Evolutionary conservation across 225 moss, liverwort and hornwort species (phyloP), one percentile per base, ranked within the genome.

Genomic region (Pseudoscleropodium purum): DNA sequence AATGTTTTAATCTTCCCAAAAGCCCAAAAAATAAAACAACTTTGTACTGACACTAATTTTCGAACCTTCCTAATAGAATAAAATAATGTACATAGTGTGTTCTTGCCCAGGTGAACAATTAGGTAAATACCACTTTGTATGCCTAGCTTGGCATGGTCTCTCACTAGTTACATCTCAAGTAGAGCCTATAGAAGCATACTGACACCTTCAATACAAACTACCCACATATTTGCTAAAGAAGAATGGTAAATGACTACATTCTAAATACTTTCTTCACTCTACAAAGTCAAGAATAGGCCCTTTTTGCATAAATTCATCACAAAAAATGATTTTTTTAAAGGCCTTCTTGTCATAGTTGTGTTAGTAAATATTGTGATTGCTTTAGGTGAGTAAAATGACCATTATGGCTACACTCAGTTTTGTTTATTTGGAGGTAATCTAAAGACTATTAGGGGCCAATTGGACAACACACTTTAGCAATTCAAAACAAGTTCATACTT

Each of bases 261-360:
- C 6, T 6, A 75, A 0, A 47, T 33, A 11, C 7, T 49, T 19
- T 49, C 0, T 49, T 33, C 5, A 33, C 4, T 37, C 0, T 76
- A 0, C 13, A 34, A 7, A 76, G 0, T 0, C 1, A 76, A 51
- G 1, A 51, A 51, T 51, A 8, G 33, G 0, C 13, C 5, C 0
- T 51, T 34, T 49, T 76, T 5, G 0, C 13, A 51, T 9, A 9
- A 43, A 29, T 43, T 10, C 27, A 73, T 43, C 0, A 70, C 1
- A 39, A 1, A 16, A 43, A 41, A 27, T 43, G 43, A 27, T 5
- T 73, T 43, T 73, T 5, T 27, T 27, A 8, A 59, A 26, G 21
- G 8, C 9, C 41, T 41, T 25, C 27, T 27, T 16, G 0, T 43
- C 27, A 16, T 9, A 0, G 5, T 3, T 0, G 3, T 27, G 3